Evolutionary conservation across 345 rosid genomes (phyloP), one percentile per base, ranked within the genome.

Genomic region (Dipteronia dyeriana): DNA sequence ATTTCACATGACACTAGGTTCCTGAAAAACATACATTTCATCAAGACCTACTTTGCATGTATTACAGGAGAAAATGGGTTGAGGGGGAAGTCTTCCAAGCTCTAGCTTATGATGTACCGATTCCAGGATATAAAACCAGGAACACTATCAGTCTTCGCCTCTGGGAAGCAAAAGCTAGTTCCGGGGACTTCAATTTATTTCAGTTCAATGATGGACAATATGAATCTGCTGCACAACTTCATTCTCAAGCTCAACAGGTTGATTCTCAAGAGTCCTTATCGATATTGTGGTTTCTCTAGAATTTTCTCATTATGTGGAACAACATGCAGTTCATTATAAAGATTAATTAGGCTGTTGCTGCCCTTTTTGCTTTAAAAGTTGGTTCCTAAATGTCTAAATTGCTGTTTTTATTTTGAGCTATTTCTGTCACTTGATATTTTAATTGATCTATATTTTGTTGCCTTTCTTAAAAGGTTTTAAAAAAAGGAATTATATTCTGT

Each of bases 101-200:
- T 75, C 86, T 95, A 66, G 98, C 98, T 23, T 95, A 91, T 86
- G 98, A 95, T 81, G 97, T 91, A 73, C 98, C 98, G 13, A 90
- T 95, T 83, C 98, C 98, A 9, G 98, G 98, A 62, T 91, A 89
- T 82, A 93, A 87, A 85, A 94, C 98, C 61, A 95, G 90, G 87
- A 95, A 93, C 76, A 95, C 99, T 12, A 95, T 88, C 38, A 93
- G 98, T 87, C 99, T 95, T 82, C 99, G 99, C 59, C 90, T 95
- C 70, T 95, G 99, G 99, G 98, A 95, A 82, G 98, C 99, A 82
- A 93, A 86, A 86, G 97, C 92, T 78, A 78, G 88, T 78, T 85
- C 95, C 2, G 83, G 86, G 59, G 92, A 96, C 86, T 92, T 92
- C 78, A 82, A 92, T 85, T 87, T 96, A 56, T 96, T 92, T 79